A percentile compares a stretch with the other conserved stretches of the same genome.
phyloP scores from a whole-genome alignment of 2,329 filamentous ascomycete species.

The Aspergillus sp. region DNA sequence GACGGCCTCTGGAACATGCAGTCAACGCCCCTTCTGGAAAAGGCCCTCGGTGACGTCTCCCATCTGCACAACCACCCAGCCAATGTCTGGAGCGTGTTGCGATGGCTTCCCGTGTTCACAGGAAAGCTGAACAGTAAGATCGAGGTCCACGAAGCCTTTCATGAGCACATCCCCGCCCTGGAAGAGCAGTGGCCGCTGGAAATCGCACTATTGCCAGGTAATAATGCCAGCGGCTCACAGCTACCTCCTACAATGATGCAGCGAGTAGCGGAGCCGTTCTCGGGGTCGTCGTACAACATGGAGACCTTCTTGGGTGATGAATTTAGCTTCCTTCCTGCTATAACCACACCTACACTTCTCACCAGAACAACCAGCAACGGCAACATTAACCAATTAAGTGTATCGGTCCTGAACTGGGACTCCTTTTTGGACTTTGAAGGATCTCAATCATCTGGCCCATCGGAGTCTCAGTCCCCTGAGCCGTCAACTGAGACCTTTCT shows the following conservation, averaged over 20 bases:
- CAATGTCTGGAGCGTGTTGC: slow-evolving; percentile 5
- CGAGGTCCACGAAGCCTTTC: background rate
- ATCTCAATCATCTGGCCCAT: too few species aligned
- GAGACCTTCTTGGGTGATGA: background rate
- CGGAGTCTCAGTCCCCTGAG: too few species aligned
- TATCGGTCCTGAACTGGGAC: too few species aligned
- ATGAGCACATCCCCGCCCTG: slow-evolving; percentile 4
- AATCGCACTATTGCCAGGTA: slow-evolving; percentile 2
- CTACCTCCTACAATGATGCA: background rate
- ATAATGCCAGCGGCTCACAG: background rate
- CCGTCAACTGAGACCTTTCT: too few species aligned
- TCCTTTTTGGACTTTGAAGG: too few species aligned
- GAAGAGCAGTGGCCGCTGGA: background rate
- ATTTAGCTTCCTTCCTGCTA: background rate
- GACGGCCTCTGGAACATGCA: slow-evolving; percentile 5
- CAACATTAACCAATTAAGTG: too few species aligned
- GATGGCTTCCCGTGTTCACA: background rate
- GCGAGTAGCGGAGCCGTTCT: background rate
- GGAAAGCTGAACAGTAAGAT: background rate
- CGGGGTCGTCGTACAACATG: background rate
- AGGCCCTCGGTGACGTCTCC: slow-evolving; percentile 4
- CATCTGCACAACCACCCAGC: background rate
- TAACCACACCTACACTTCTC: too few species aligned
- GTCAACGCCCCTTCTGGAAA: slow-evolving; percentile 1
- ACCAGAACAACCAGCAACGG: too few species aligned